These are phyloP conservation scores for Endocladia muricata DNA, from an alignment of 31 red algal species.

Conservation along the genomic window DNA sequence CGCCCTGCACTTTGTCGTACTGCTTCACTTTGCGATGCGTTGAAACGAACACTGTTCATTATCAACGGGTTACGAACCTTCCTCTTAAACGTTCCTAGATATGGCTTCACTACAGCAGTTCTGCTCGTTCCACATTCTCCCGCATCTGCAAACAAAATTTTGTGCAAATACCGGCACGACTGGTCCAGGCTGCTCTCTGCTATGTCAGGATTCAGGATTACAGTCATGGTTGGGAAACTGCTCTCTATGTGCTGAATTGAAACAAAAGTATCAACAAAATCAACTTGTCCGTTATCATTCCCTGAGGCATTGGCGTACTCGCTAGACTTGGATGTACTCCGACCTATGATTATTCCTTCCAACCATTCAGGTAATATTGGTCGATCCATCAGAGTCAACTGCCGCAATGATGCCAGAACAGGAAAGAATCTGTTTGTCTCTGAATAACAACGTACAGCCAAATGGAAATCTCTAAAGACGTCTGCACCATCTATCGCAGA, in stretches of 20 bases:
- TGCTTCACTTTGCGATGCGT: neutral
- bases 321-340: neutral
- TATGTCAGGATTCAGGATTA: too few species aligned
- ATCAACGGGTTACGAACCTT: too few species aligned
- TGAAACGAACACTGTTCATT: neutral
- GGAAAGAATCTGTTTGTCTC: conserved; percentile 8
- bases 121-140: too few species aligned
- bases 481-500: neutral
- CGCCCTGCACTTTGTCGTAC: neutral
- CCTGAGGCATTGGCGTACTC: neutral
- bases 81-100: too few species aligned
- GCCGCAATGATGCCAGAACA: neutral
- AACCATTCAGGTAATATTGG: neutral
- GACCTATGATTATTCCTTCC: neutral
- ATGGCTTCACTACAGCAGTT: too few species aligned
- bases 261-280: conserved; percentile 7
- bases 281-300: neutral
- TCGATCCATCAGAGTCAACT: neutral
- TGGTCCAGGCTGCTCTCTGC: too few species aligned
- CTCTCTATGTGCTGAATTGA: neutral
- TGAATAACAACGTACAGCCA: neutral
- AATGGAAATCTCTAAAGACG: conserved; percentile 1
- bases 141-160: too few species aligned
- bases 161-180: too few species aligned
- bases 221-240: conserved; percentile 13